These are phyloP conservation scores for Zychaea mexicana DNA, from an alignment of 371 early-diverging fungal species.

Conservation along the genomic window DNA sequence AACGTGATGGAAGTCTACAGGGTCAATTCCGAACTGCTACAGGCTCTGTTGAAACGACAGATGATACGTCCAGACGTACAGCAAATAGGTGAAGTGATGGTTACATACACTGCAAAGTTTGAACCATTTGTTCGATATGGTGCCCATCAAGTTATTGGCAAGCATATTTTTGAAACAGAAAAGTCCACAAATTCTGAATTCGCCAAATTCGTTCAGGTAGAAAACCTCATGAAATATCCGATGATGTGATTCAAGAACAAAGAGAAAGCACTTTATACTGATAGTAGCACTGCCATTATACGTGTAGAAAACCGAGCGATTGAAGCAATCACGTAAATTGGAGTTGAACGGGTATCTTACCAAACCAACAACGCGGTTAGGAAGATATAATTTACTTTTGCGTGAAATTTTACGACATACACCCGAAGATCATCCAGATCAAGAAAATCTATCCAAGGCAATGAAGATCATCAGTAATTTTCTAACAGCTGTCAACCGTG, in stretches of 20 bases:
- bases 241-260: not conserved
- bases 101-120: conserved; percentile 69
- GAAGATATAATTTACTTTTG: conserved; percentile 85
- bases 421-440: conserved; percentile 78
- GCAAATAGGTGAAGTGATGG: conserved; percentile 86
- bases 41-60: conserved; percentile 72
- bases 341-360: conserved; percentile 81
- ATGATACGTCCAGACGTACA: conserved; percentile 73
- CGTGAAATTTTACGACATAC: conserved; percentile 80
- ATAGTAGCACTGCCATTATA: not conserved
- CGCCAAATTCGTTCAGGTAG: conserved; percentile 74
- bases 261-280: not conserved
- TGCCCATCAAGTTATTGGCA: conserved; percentile 84
- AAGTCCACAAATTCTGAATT: conserved; percentile 69
- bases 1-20: conserved; percentile 76
- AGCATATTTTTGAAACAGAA: conserved; percentile 82
- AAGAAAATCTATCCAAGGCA: conserved; percentile 61
- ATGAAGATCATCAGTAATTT: conserved; percentile 71
- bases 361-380: conserved; percentile 84
- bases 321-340: conserved; percentile 80
- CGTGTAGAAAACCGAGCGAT: conserved; percentile 68
- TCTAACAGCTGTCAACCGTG: conserved; percentile 74
- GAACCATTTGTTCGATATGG: conserved; percentile 88
- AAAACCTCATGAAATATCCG: no score
- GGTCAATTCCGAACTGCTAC: conserved; percentile 69